These are phyloP conservation scores for Cryptococcus sp. DNA, from an alignment of 1,284 basidiomycete species.

Conservation along the genomic window DNA sequence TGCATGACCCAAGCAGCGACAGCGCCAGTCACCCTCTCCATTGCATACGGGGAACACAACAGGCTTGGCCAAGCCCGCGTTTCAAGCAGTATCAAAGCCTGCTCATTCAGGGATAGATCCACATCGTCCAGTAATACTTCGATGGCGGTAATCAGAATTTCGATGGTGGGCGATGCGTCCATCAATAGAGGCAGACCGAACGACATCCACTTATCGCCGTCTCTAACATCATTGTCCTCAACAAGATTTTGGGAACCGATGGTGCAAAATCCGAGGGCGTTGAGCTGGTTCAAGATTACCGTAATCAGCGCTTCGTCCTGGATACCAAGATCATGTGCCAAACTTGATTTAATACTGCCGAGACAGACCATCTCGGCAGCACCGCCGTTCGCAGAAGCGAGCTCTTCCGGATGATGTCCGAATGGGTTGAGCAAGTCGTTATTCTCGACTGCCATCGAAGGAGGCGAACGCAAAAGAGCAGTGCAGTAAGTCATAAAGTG, in stretches of 20 bases:
- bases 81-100: constrained; percentile 61
- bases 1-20: constrained; percentile 52
- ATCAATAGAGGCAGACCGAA: constrained; percentile 67
- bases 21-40: constrained; percentile 48
- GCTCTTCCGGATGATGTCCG: constrained; percentile 1
- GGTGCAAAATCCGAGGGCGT: constrained; percentile 55
- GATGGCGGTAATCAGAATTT: constrained; percentile 64
- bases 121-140: constrained; percentile 65
- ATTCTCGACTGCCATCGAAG: constrained; percentile 10
- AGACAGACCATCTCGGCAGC: constrained; percentile 57
- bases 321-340: constrained; percentile 60
- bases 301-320: constrained; percentile 55
- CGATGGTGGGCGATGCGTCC: constrained; percentile 66
- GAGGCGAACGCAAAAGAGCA: constrained; percentile 30
- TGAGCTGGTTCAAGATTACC: constrained; percentile 58
- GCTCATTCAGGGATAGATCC: constrained; percentile 67
- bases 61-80: constrained; percentile 67
- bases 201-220: constrained; percentile 16
- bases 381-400: constrained; percentile 6
- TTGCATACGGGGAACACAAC: constrained; percentile 62
- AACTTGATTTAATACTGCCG: constrained; percentile 58
- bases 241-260: neutral
- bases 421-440: constrained; percentile 12
- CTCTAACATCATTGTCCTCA: neutral
- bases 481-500: constrained; percentile 56